These are phyloP conservation scores for Ogataea corticis DNA, from an alignment of 805 yeast species.

Conservation along the genomic window DNA sequence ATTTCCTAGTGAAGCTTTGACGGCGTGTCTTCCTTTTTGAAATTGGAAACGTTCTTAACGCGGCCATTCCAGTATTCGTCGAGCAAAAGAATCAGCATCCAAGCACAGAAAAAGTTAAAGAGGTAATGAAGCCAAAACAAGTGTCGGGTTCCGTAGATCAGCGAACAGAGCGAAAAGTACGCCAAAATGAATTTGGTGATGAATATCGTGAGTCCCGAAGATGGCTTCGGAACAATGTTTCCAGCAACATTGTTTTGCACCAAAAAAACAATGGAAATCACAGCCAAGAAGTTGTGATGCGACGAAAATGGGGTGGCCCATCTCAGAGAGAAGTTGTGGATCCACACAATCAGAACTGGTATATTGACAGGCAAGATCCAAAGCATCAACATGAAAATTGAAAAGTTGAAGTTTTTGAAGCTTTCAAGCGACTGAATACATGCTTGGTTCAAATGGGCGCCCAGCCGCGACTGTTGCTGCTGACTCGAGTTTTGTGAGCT, in stretches of 20 bases:
- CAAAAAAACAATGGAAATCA: slow-evolving; percentile 67
- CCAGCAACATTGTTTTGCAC: slow-evolving; percentile 57
- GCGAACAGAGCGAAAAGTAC: slow-evolving; percentile 59
- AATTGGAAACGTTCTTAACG: slow-evolving; percentile 13
- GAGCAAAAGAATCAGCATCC: slow-evolving; percentile 38
- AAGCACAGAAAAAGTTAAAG: slow-evolving; percentile 61
- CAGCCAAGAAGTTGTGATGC: slow-evolving; percentile 79
- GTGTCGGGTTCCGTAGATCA: slow-evolving; percentile 76
- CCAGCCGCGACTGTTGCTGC: slow-evolving; percentile 5
- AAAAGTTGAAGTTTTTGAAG: slow-evolving; percentile 58
- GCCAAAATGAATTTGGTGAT: slow-evolving; percentile 41
- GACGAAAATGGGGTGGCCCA: slow-evolving; percentile 87
- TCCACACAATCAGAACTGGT: slow-evolving; percentile 78
- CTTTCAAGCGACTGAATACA: slow-evolving; percentile 24
- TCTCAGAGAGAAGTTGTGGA: slow-evolving; percentile 71
- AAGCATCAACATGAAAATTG: slow-evolving; percentile 64
- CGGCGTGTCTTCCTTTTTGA: slow-evolving; percentile 20
- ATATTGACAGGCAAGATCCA: slow-evolving; percentile 79
- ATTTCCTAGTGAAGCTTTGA: slow-evolving; percentile 22
- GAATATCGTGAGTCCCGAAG: slow-evolving; percentile 26
- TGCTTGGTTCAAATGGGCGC: background rate
- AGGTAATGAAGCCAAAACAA: slow-evolving; percentile 84
- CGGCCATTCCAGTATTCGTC: slow-evolving; percentile 28
- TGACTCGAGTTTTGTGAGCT: background rate
- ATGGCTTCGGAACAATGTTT: slow-evolving; percentile 43